Evolutionary conservation across 208 protist genomes (phyloP).

Genomic region (Leishmania guyanensis): DNA sequence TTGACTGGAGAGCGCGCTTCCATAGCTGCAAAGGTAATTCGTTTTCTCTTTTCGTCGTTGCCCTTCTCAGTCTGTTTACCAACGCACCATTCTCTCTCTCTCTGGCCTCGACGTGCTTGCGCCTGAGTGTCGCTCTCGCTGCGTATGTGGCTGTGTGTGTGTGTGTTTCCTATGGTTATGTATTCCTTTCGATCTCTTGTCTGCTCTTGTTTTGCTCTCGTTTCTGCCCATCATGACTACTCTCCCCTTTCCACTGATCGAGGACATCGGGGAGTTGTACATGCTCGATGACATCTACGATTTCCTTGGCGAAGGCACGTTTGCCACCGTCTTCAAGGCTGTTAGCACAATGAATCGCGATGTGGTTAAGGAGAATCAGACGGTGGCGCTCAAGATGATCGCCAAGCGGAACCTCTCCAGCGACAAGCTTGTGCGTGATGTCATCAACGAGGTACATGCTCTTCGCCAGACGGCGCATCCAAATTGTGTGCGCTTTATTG

Average conservation of each 20-base stretch:
- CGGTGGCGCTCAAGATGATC: constrained; percentile 86
- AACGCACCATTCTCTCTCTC: too few relatives aligned
- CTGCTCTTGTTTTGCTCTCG: not conserved
- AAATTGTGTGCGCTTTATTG: constrained; percentile 73
- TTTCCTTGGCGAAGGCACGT: constrained; percentile 82
- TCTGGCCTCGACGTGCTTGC: too few relatives aligned
- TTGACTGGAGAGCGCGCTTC: not conserved
- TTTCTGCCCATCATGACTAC: constrained; percentile 6
- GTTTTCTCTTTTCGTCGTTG: too few relatives aligned
- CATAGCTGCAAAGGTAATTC: not conserved
- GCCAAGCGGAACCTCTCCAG: constrained; percentile 65
- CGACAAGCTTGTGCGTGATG: constrained; percentile 67
- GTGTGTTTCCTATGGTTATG: not conserved
- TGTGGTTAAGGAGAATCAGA: constrained; percentile 38
- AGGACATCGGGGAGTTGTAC: constrained; percentile 67
- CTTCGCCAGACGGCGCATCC: constrained; percentile 59
- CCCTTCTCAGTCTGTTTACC: not conserved
- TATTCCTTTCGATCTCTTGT: not conserved
- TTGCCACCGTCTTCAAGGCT: constrained; percentile 81
- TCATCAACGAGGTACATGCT: constrained; percentile 86
- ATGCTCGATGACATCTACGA: constrained; percentile 82
- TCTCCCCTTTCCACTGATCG: constrained; percentile 62
- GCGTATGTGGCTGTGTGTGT: too few relatives aligned
- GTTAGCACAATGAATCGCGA: constrained; percentile 46
- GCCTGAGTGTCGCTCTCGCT: too few relatives aligned